A percentile compares a stretch with the other conserved stretches of the same genome.
phyloP scores from a whole-genome alignment of 1,139 yeast species.

The Candida labiduridarum region DNA sequence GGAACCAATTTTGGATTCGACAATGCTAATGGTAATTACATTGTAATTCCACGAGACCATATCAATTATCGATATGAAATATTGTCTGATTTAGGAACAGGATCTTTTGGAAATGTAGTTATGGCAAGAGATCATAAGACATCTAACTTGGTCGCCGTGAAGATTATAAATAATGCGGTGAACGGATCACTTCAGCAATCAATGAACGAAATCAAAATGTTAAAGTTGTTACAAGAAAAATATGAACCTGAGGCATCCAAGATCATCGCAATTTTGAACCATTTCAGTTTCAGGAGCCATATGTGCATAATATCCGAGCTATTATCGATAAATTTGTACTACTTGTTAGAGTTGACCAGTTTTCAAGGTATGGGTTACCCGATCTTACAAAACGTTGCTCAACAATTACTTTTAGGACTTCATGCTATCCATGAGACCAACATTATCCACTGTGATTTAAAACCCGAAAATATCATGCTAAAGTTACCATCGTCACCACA shows the following conservation, averaged over 20 bases:
- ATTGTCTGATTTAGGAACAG: conserved; percentile 63
- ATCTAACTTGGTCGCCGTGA: conserved; percentile 63
- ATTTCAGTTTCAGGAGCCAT: conserved; percentile 81
- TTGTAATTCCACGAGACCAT: conserved; percentile 63
- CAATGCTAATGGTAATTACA: conserved; percentile 67
- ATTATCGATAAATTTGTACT: conserved; percentile 67
- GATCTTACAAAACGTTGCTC: conserved; percentile 52
- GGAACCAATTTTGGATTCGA: conserved; percentile 71
- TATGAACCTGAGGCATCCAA: conserved; percentile 35
- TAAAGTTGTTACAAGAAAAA: conserved; percentile 46
- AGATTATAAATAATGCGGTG: conserved; percentile 73
- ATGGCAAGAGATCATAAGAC: conserved; percentile 66
- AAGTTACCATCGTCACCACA: conserved; percentile 27
- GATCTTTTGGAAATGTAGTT: conserved; percentile 83
- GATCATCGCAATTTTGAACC: conserved; percentile 49
- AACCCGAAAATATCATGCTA: conserved; percentile 70
- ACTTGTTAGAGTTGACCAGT: conserved; percentile 60
- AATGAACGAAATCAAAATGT: conserved; percentile 71
- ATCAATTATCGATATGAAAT: conserved; percentile 76
- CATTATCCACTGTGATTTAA: conserved; percentile 79
- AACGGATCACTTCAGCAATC: conserved; percentile 75
- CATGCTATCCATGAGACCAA: conserved; percentile 56
- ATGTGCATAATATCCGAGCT: conserved; percentile 80
- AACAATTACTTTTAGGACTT: conserved; percentile 61
- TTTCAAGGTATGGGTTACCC: conserved; percentile 63